phyloP scores from a whole-genome alignment of 495 filamentous ascomycete species.

The Schizothecium vesticola region DNA sequence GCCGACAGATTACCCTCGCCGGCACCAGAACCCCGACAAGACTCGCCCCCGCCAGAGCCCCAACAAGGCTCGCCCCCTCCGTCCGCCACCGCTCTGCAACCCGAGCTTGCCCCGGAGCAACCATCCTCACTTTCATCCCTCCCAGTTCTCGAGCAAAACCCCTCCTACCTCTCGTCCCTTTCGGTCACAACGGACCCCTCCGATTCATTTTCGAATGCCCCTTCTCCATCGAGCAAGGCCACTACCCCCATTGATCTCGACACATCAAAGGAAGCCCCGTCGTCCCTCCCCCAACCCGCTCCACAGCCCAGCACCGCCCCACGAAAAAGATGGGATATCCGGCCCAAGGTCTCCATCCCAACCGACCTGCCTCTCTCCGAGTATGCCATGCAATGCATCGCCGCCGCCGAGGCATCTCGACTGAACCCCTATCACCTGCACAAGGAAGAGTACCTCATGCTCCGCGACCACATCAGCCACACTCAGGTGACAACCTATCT shows the following conservation, averaged over 20 bases:
- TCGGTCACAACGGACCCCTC: slow-evolving; percentile 28
- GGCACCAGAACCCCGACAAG: background rate
- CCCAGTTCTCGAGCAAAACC: background rate
- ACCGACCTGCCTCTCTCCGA: slow-evolving; percentile 62
- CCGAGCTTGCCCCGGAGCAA: background rate
- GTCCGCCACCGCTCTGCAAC: background rate
- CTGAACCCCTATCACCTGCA: slow-evolving; percentile 87
- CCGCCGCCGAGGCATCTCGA: slow-evolving; percentile 81
- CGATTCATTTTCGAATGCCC: slow-evolving; percentile 41
- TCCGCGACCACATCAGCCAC: slow-evolving; percentile 76
- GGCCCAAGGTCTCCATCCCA: slow-evolving; percentile 77
- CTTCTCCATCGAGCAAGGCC: slow-evolving; percentile 49
- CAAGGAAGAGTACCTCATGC: slow-evolving; percentile 71
- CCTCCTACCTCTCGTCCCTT: slow-evolving; percentile 14
- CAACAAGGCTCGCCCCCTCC: background rate
- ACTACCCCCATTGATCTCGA: slow-evolving; percentile 51
- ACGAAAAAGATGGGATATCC: slow-evolving; percentile 48
- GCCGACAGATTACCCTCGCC: background rate
- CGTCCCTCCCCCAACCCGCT: slow-evolving; percentile 5
- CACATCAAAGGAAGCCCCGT: slow-evolving; percentile 25
- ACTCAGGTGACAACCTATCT: slow-evolving; percentile 92
- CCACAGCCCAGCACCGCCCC: slow-evolving; percentile 5
- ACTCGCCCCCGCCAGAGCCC: background rate
- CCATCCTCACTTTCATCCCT: background rate
- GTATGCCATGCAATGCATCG: slow-evolving; percentile 82